These are phyloP conservation scores for Punica granatum DNA, from an alignment of 345 rosid genomes.

Conservation along the genomic window DNA sequence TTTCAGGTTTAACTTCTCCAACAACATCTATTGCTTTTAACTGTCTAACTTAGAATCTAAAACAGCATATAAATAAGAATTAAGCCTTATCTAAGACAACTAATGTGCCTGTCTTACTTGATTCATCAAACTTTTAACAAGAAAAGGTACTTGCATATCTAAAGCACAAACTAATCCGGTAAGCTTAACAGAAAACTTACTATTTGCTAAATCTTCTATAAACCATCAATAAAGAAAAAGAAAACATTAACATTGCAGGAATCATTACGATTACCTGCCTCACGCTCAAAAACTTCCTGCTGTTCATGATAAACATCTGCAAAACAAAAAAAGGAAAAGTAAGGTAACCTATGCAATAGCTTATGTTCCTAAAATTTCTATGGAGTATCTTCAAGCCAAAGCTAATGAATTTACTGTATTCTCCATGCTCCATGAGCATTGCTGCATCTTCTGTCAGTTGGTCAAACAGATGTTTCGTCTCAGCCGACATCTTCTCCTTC, in stretches of 20 bases:
- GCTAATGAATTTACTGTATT: constrained; percentile 58
- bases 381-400: not conserved
- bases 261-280: constrained; percentile 53
- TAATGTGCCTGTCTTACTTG: not conserved
- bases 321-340: constrained; percentile 16
- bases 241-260: not conserved
- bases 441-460: constrained; percentile 95
- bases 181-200: not conserved
- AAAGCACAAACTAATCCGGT: not conserved
- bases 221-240: not conserved
- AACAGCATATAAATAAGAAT: too few relatives aligned
- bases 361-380: not conserved
- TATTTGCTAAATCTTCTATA: not conserved
- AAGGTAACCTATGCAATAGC: not conserved
- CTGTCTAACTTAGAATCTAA: too few relatives aligned
- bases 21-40: not conserved
- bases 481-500: constrained; percentile 81
- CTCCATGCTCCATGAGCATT: constrained; percentile 78
- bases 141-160: not conserved
- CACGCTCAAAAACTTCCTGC: constrained; percentile 70
- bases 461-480: constrained; percentile 76
- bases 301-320: constrained; percentile 85
- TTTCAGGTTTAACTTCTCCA: not conserved
- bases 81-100: not conserved
- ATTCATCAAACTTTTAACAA: not conserved